Evolutionary conservation across 805 yeast genomes (phyloP), one percentile per base, ranked within the genome.

Genomic region (Ogataea pignaliae): DNA sequence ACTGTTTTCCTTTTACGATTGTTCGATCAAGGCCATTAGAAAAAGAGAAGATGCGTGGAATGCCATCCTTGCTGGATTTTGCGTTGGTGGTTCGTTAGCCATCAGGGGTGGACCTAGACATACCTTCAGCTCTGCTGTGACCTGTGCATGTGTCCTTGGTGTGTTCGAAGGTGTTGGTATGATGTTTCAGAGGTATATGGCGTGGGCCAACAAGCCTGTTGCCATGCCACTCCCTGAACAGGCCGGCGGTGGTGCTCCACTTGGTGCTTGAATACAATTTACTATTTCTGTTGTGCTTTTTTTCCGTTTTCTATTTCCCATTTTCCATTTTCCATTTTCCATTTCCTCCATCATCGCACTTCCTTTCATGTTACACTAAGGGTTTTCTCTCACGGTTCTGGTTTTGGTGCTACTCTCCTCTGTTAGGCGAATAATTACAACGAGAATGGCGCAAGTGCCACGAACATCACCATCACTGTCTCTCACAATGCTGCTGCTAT

Each of bases 81-180:
- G 88, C 73, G 90, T 96, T 37, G 99, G 99, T 76, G 99, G 99
- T 58, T 83, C 98, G 17, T 74, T 93, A 56, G 99, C 98, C 49
- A 81, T 93, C 55, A 88, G 99, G 81, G 99, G 99, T 62, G 99
- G 99, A 42, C 88, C 96, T 90, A 87, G 81, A 72, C 97, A 91
- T 66, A 86, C 96, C 41, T 79, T 97, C 71, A 91, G 89, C 68
- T 85, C 95, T 48, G 98, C 98, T 56, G 89, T 93, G 56, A 86
- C 96, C 29, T 93, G 99, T 81, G 98, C 96, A 31, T 87, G 96
- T 76, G 79, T 93, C 56, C 76, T 93, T 62, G 99, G 97, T 61
- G 93, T 88, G 41, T 86, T 93, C 59, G 99, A 93, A 72, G 99
- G 99, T 76, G 97, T 88, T 41, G 98, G 98, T 61, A 79, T 91